Conservation (phyloP, 1,284 basidiomycete species). For the Marasmius oreades region DNA sequence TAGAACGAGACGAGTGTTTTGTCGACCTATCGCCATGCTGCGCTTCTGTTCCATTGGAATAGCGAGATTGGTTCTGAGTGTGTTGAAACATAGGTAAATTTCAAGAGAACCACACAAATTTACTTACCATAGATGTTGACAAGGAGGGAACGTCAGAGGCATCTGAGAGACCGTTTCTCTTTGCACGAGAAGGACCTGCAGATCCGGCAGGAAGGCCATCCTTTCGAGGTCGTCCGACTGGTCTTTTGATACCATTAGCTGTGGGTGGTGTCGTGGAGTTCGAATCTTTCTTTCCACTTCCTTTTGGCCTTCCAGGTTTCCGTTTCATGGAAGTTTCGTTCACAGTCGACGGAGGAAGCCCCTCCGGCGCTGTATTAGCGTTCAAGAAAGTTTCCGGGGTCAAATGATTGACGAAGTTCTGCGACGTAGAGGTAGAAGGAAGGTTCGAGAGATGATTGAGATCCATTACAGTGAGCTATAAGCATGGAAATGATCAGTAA, state of each 20-base stretch:
- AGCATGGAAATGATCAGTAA: background rate
- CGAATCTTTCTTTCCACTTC: slow-evolving; percentile 39
- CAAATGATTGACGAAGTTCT: slow-evolving; percentile 2
- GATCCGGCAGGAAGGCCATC: slow-evolving; percentile 45
- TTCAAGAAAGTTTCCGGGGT: slow-evolving; percentile 1
- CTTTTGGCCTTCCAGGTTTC: slow-evolving; percentile 45
- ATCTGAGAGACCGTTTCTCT: background rate
- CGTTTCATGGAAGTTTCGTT: slow-evolving; percentile 33
- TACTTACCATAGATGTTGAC: background rate
- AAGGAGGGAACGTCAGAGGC: background rate
- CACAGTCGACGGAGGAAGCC: background rate
- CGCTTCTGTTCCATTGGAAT: background rate
- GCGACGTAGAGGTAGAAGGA: background rate
- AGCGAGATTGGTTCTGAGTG: background rate
- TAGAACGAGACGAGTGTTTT: background rate
- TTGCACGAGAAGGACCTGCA: slow-evolving; percentile 20
- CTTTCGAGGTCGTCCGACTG: slow-evolving; percentile 42
- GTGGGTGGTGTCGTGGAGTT: slow-evolving; percentile 26
- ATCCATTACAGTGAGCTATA: background rate
- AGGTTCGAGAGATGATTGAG: background rate
- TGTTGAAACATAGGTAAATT: background rate
- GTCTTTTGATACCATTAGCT: slow-evolving; percentile 29
- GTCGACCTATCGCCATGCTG: background rate
- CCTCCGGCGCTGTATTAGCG: background rate
- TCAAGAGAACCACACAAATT: background rate